Conservation (phyloP, 2,329 filamentous ascomycete species). For the Fusarium torreyae region DNA sequence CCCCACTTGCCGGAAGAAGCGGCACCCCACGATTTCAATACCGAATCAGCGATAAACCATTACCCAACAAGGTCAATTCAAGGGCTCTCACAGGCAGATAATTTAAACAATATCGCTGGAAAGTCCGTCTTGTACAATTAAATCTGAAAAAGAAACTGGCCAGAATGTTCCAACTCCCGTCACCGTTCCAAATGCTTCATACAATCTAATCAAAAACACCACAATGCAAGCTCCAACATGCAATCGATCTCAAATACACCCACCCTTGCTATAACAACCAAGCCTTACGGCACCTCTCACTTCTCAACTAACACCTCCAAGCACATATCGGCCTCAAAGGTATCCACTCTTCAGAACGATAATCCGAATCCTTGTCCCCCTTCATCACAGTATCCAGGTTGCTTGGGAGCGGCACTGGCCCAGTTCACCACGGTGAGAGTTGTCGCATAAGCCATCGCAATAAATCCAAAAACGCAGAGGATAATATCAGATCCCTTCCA, state of each 20-base stretch:
- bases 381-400: slow-evolving; percentile 70
- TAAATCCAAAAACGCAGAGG: slow-evolving; percentile 84
- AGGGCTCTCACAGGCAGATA: too few relatives aligned
- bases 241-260: slow-evolving; percentile 32
- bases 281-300: slow-evolving; percentile 31
- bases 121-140: slow-evolving; percentile 7
- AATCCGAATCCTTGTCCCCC: slow-evolving; percentile 47
- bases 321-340: not conserved
- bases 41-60: slow-evolving; percentile 30
- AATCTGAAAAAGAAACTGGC: slow-evolving; percentile 24
- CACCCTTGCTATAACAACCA: slow-evolving; percentile 14
- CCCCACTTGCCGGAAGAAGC: slow-evolving; percentile 46
- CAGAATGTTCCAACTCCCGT: slow-evolving; percentile 33
- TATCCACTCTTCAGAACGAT: slow-evolving; percentile 28
- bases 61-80: slow-evolving; percentile 5
- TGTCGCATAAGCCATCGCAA: slow-evolving; percentile 95
- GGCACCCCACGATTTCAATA: slow-evolving; percentile 33
- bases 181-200: slow-evolving; percentile 37
- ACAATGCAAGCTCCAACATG: slow-evolving; percentile 43
- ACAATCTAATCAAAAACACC: slow-evolving; percentile 46
- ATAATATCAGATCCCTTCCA: slow-evolving; percentile 81
- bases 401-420: slow-evolving; percentile 71
- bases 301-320: slow-evolving; percentile 18
- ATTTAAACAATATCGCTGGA: not conserved
- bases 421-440: slow-evolving; percentile 88